Base-by-base conservation (phyloP, 2,329 filamentous ascomycete genomes). In the Monosporascus sp. region DNA sequence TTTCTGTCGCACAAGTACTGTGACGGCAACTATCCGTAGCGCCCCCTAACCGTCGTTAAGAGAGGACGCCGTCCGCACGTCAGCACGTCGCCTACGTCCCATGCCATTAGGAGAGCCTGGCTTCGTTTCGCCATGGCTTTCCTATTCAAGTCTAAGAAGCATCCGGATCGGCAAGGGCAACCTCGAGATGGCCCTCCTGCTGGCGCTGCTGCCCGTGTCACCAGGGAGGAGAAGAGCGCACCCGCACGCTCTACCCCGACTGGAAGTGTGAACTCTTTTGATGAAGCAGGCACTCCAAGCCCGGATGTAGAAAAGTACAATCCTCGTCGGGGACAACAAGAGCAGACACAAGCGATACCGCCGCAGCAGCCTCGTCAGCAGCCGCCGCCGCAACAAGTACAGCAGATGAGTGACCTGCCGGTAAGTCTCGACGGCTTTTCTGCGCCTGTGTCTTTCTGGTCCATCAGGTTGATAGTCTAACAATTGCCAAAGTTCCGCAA, bases 111-210 rank as follows among this genome's bases (percentile, higher is more conserved):
- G 55, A 54, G 55, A 55, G 69, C 70, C 69, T 58, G 70, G 65
- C 67, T 65, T 63, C 69, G 66, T 72, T 64, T 66, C 70, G 78
- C 71, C 72, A 91, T 91, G 88, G 85, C 88, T 61, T 91, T 91
- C 72, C 79, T 91, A 57, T 91, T 91, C 77, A 90, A 90, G 71
- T 89, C 86, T 53, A 91, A 91, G 74, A 91, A 89, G 73, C 80
- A 82, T 67, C 85, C 87, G 70, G 84, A 86, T 63, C 81, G 84
- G 67, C 74, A 74, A 53, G 68, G 80, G 60, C 73, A 76, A 51
- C 80, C 75, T 67, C 79, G 81, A 66, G 81, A 84, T 65, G 79
- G 76, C 50, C 73, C 72, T 55, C 65, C 72, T 26, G 71, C 70
- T 50, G 76, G 74, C 65, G 70, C 73, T 55, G 75, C 75, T 55